Percentiles rank a stretch among this genome's conserved stretches.
These are phyloP conservation scores for Acanthamoeba triangularis DNA, from an alignment of 208 protist species.

Conservation along the genomic window DNA sequence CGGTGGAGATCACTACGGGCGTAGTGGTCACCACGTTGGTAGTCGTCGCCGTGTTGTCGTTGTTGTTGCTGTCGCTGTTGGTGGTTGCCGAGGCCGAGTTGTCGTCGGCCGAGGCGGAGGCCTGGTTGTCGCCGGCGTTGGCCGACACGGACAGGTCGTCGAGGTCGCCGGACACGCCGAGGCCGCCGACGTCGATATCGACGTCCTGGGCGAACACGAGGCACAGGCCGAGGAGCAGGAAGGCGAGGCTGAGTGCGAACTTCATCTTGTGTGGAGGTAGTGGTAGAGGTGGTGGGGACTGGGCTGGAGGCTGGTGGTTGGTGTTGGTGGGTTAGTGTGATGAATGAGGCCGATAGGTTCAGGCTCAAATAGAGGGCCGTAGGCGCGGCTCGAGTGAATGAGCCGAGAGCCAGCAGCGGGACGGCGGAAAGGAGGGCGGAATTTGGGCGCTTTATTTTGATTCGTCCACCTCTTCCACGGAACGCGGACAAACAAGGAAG, in stretches of 20 bases:
- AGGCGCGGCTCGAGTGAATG: too few species aligned
- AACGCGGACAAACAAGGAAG: too few species aligned
- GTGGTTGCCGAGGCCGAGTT: neutral
- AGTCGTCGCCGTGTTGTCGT: neutral
- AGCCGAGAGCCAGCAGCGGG: too few species aligned
- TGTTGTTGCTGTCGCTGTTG: neutral
- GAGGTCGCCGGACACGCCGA: neutral
- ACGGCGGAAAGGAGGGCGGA: too few species aligned
- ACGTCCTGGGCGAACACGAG: neutral
- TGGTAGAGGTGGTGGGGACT: too few species aligned
- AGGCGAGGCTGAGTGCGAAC: neutral
- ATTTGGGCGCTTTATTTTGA: too few species aligned
- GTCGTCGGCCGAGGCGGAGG: neutral
- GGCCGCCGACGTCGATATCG: neutral
- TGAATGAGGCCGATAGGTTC: too few species aligned
- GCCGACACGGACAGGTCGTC: conserved; percentile 9
- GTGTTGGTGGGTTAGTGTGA: too few species aligned
- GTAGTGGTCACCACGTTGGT: neutral
- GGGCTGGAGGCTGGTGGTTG: too few species aligned
- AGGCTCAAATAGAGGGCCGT: too few species aligned
- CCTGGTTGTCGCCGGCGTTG: conserved; percentile 12
- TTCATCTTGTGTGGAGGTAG: neutral
- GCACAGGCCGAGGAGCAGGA: neutral
- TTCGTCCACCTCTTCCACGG: too few species aligned
- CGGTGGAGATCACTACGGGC: neutral